Base-by-base conservation (phyloP, 345 rosid species). In the Murraya paniculata region DNA sequence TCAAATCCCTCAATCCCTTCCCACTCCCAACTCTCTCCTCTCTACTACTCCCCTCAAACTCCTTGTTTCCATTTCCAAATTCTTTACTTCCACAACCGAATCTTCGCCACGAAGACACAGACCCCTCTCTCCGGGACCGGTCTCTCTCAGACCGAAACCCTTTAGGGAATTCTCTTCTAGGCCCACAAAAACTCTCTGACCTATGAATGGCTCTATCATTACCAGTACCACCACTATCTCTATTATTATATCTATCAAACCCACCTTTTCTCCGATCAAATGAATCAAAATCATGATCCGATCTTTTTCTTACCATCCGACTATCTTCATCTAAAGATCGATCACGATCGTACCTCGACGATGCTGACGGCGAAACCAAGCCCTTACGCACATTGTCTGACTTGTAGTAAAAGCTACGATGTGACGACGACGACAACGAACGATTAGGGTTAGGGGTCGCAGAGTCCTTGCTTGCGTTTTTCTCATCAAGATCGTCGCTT, bases 131-230 rank as follows among this genome's bases (percentile, higher is more conserved):
- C 74, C 88, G 82, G 8, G 91, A 89, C 64, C 98, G 83, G 50
- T 93, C 98, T 80, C 98, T 85, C 81, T 93, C 95, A 10, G 99
- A 93, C 73, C 99, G 84, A 76, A 87, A 90, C 28, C 96, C 92
- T 64, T 93, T 95, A 0, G 98, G 97, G 80, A 95, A 95, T 58
- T 90, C 94, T 85, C 91, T 91, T 78, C 93, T 87, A 1, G 97
- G 72, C 65, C 89, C 93, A 45, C 85, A 82, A 73, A 87, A 92
- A 79, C 94, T 91, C 85, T 93, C 98, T 27, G 98, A 87, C 78
- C 99, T 89, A 79, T 87, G 88, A 64, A 82, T 62, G 76, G 71
- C 77, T 28, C 88, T 79, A 13, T 82, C 77, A 45, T 84, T 72
- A 24, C 84, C 41, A 73, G 79, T 76, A 65, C 77, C 80, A 38